Percentiles rank a stretch among this genome's conserved stretches.
phyloP scores from a whole-genome alignment of 257 asterid species.

The Osmanthus fragrans region DNA sequence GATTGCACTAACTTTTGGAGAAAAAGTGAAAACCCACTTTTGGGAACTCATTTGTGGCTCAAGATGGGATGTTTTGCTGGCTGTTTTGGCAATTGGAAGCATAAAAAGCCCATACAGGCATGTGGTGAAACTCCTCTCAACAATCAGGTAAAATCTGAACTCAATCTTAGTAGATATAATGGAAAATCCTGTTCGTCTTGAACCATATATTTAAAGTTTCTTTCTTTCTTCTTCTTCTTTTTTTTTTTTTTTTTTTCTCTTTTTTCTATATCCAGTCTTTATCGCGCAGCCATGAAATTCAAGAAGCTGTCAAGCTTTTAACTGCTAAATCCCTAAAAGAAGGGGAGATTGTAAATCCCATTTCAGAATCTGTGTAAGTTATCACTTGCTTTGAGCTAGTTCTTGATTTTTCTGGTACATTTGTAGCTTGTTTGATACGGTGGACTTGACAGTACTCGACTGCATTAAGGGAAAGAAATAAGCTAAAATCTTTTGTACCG shows the following conservation, averaged over 20 bases:
- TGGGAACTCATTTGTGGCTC: background rate
- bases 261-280: constrained; percentile 16
- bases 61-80: constrained; percentile 48
- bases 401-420: background rate
- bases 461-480: background rate
- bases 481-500: background rate
- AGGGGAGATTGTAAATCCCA: constrained; percentile 20
- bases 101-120: constrained; percentile 5
- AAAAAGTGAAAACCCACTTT: background rate
- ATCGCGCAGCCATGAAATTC: constrained; percentile 18
- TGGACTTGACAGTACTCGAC: background rate
- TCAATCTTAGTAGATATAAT: background rate
- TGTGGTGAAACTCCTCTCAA: background rate
- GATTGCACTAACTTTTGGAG: background rate
- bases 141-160: constrained; percentile 3
- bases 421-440: background rate
- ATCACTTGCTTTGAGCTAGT: background rate
- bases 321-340: constrained; percentile 25
- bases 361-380: constrained; percentile 38
- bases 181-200: background rate
- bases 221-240: background rate
- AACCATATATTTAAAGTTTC: background rate
- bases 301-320: constrained; percentile 22
- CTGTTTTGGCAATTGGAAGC: constrained; percentile 37
- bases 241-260: background rate